Base-by-base conservation (phyloP, 179 eudicot species). In the Spinacia oleracea region DNA sequence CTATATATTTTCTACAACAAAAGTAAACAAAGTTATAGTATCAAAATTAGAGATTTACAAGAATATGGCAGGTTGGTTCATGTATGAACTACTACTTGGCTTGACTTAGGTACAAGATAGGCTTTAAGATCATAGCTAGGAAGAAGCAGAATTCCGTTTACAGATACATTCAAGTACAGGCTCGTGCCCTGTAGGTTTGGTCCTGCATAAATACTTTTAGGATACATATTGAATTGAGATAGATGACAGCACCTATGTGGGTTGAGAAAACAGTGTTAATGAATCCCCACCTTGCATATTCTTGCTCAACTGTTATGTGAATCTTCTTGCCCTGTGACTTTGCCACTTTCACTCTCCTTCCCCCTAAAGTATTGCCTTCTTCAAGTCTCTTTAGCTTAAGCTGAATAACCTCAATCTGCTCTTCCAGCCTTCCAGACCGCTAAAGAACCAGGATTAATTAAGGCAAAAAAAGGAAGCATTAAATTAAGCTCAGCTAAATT, bases 241-340 rank as follows among this genome's bases (percentile, higher is more conserved):
- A 51, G 56, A 70, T 0, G 14, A 46, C 0, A 59, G 60, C 9
- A n/a, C 20, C n/a, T 29, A 15, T 35, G 42, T 2, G n/a, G 40
- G 9, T 29, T 43, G 20, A 15, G 34, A 35, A 34, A 18, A 40
- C 66, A 29, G 7, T 35, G 68, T 31, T n/a, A 1, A 62, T 42
- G n/a, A 23, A 14, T 20, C 4, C 70, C 66, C 32, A 94, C 98
- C 98, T 88, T 74, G 95, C 86, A 68, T 95, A 95, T 85, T 95
- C 98, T 81, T 91, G 93, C 74, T 89, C 95, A 70, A 91, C 77
- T 11, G 93, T 89, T 73, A 95, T 88, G 71, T 89, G 88, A 74
- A 93, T 74, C 82, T 85, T 91, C 86, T 86, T 91, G 64, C 98
- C 98, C 73, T 93, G 95, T 51, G 90, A 91, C 86, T 97, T 93